These are phyloP conservation scores for Thuidium tamariscinum DNA, from an alignment of 225 moss, liverwort and hornwort genomes.

Conservation along the genomic window DNA sequence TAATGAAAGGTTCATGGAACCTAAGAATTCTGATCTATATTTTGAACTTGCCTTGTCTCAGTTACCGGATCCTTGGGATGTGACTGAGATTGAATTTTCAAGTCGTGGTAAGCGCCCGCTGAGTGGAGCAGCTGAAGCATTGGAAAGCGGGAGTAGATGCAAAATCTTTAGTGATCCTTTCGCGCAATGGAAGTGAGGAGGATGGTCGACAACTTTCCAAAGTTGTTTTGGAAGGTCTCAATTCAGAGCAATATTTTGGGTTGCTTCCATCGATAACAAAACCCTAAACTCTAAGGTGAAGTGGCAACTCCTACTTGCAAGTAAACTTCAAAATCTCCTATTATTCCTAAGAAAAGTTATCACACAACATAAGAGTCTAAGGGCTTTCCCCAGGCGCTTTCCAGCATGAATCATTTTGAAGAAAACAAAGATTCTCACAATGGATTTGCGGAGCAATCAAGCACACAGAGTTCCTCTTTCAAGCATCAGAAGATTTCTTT, in stretches of 20 bases:
- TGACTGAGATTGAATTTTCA: background rate
- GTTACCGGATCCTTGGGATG: background rate
- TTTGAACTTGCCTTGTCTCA: background rate
- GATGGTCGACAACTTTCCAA: background rate
- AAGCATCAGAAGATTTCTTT: constrained; percentile 22
- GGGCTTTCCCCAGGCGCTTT: background rate
- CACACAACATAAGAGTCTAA: background rate
- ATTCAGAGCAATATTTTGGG: background rate
- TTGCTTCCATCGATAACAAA: background rate
- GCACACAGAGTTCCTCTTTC: background rate
- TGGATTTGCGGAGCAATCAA: background rate
- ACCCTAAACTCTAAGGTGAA: background rate
- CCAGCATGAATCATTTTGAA: background rate
- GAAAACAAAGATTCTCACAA: background rate
- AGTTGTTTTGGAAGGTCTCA: background rate
- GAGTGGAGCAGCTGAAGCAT: background rate
- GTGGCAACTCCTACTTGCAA: background rate
- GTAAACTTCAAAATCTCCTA: background rate
- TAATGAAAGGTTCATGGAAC: background rate
- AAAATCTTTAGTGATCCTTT: background rate
- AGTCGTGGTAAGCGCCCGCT: background rate
- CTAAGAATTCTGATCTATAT: background rate
- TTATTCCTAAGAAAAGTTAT: background rate
- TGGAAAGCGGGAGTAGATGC: background rate
- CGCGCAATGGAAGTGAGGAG: background rate